Evolutionary conservation across 208 protist genomes (phyloP), one percentile per base, ranked within the genome.

Genomic region (Wallacemonas sp.): DNA sequence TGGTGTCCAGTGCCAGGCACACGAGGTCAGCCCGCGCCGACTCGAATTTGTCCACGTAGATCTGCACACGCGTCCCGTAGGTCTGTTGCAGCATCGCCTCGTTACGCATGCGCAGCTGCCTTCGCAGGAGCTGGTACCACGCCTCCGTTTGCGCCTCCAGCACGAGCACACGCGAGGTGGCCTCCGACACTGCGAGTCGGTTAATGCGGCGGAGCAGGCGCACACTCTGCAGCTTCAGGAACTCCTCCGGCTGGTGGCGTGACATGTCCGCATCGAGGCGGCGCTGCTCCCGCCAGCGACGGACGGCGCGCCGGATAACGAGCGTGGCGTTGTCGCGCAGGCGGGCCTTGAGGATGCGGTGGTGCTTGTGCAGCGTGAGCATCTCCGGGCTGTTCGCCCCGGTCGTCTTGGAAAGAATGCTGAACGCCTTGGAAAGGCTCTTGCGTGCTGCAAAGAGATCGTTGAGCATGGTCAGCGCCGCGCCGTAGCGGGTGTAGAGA

Each of bases 61-160:
- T 71, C 46, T 73, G 67, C 36, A 84, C 50, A 12, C 82, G 75
- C 0, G 74, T 59, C 26, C 72, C 74, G 45, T 74, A 81, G 16
- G 82, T 84, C 72, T 87, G 70, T 20, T 70, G 74, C 59, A 84
- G 68, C 55, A 87, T 74, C 41, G 78, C 79, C 32, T 77, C 75
- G 29, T 75, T 77, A 55, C 82, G 72, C 67, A 83, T 74, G 23
- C 73, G 67, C 3, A 72, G 59, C 57, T 84, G 78, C 16, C 68
- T 61, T n/a, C 64, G 61, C 48, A 74, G 59, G 31, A 87, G 67
- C 29, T 65, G 66, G 59, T 82, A 84, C 50, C 61, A 73, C 23
- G 70, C 71, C 49, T 87, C 82, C 26, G 71, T 75, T 52, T 82
- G 61, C 16, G 70, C 75, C 57, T 82, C 82, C 12, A 79, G 71